phyloP scores from a whole-genome alignment of 2,329 filamentous ascomycete genomes.

The Trichoderma arundinaceum region DNA sequence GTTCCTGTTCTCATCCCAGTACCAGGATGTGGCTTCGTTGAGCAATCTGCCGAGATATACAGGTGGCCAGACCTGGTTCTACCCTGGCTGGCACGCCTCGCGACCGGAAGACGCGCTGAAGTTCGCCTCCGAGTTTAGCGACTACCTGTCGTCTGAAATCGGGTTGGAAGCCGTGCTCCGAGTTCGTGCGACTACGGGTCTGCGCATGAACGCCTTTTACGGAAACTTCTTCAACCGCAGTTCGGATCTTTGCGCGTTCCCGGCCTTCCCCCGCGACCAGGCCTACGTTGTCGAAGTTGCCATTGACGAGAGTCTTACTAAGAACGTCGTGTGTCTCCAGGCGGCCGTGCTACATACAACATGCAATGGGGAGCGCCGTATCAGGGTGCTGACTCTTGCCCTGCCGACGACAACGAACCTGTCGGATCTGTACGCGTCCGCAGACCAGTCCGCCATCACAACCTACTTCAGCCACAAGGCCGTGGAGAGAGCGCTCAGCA shows the following conservation, averaged over 20 bases:
- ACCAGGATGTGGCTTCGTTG: slow-evolving; percentile 95
- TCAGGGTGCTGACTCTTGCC: slow-evolving; percentile 90
- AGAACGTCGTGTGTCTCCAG: slow-evolving; percentile 91
- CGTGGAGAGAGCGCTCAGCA: slow-evolving; percentile 85
- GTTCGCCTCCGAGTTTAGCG: slow-evolving; percentile 94
- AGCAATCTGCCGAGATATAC: slow-evolving; percentile 96
- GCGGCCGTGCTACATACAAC: slow-evolving; percentile 96
- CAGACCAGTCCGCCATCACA: slow-evolving; percentile 90
- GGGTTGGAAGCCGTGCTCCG: slow-evolving; percentile 94
- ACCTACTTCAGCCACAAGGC: slow-evolving; percentile 98
- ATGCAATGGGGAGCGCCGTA: slow-evolving; percentile 94
- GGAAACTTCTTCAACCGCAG: slow-evolving; percentile 99
- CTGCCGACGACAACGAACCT: slow-evolving; percentile 91
- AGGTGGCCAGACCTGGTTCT: slow-evolving; percentile 97
- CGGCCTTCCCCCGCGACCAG: slow-evolving; percentile 95
- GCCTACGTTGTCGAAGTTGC: slow-evolving; percentile 98
- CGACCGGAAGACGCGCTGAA: slow-evolving; percentile 95
- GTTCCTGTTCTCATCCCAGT: slow-evolving; percentile 95
- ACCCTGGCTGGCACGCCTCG: slow-evolving; percentile 95
- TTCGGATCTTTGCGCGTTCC: slow-evolving; percentile 96
- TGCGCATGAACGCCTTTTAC: slow-evolving; percentile 98
- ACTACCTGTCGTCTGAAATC: slow-evolving; percentile 96
- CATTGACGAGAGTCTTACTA: slow-evolving; percentile 92
- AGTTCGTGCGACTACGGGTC: slow-evolving; percentile 90
- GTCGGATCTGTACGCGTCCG: slow-evolving; percentile 90